These are phyloP conservation scores for Poronia punctata DNA, from an alignment of 495 filamentous ascomycete genomes.

Conservation along the genomic window DNA sequence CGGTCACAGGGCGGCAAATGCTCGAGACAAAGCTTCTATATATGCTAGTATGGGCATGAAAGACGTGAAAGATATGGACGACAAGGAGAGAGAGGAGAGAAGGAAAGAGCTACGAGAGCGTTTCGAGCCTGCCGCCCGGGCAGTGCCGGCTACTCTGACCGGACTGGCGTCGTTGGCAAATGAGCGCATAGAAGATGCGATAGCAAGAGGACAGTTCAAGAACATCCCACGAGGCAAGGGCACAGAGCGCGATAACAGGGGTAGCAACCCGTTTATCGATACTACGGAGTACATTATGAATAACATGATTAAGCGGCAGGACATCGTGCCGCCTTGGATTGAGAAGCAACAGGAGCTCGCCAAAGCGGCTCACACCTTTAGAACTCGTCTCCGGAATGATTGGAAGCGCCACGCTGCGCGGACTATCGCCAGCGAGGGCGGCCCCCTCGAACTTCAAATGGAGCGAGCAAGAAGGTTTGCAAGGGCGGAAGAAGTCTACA, in stretches of 20 bases:
- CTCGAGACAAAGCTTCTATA: constrained; percentile 66
- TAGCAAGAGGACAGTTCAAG: constrained; percentile 85
- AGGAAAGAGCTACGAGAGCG: constrained; percentile 70
- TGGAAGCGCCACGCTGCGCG: constrained; percentile 84
- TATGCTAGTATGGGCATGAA: constrained; percentile 55
- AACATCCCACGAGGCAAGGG: constrained; percentile 77
- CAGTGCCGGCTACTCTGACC: constrained; percentile 70
- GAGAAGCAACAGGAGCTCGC: constrained; percentile 94
- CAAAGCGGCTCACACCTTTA: constrained; percentile 60
- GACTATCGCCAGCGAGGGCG: constrained; percentile 72
- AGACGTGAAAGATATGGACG: constrained; percentile 47
- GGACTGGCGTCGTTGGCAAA: constrained; percentile 82
- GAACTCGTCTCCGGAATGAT: constrained; percentile 65
- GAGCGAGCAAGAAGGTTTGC: constrained; percentile 65
- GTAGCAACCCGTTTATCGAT: constrained; percentile 83
- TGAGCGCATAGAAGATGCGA: constrained; percentile 90
- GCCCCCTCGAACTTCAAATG: constrained; percentile 71
- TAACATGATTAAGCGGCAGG: constrained; percentile 95
- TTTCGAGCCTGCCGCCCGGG: constrained; percentile 63
- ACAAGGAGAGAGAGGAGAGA: constrained; percentile 63
- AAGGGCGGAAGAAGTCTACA: constrained; percentile 55
- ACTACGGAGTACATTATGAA: constrained; percentile 99
- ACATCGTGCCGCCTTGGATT: constrained; percentile 80
- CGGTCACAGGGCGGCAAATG: constrained; percentile 62
- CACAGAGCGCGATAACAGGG: constrained; percentile 69